Evolutionary conservation across 306 rosid genomes (phyloP).

Genomic region (Sindora glabra): DNA sequence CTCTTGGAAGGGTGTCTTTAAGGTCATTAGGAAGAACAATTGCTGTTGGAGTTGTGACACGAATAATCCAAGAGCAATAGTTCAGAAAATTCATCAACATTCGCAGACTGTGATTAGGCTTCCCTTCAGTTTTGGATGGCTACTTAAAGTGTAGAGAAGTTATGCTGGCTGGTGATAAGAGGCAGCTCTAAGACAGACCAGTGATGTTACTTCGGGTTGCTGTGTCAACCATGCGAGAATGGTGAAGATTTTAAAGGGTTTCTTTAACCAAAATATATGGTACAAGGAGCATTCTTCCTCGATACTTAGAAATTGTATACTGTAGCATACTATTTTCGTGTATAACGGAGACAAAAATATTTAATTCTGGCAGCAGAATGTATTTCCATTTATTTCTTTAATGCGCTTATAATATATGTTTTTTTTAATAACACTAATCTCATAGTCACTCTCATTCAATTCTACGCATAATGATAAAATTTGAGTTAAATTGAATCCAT

Average conservation of each 20-base stretch:
- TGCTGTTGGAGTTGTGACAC: constrained; percentile 74
- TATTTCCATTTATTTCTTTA: no score
- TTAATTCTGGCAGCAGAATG: no score
- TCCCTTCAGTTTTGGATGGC: no score
- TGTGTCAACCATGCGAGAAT: constrained; percentile 1
- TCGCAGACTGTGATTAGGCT: background rate
- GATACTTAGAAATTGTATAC: background rate
- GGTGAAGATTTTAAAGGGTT: constrained; percentile 24
- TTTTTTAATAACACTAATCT: no score
- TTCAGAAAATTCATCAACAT: background rate
- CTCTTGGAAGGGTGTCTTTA: constrained; percentile 77
- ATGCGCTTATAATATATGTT: no score
- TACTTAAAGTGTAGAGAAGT: background rate
- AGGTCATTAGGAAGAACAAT: constrained; percentile 79
- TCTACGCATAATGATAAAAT: no score
- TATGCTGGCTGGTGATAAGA: background rate
- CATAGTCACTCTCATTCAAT: no score
- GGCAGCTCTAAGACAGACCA: constrained; percentile 3
- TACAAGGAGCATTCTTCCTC: background rate
- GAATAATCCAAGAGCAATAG: constrained; percentile 47
- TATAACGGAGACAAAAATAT: background rate
- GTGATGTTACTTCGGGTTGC: no score
- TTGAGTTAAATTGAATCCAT: no score
- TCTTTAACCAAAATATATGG: constrained; percentile 20
- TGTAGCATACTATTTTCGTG: background rate